Evolutionary conservation across 495 filamentous ascomycete genomes (phyloP).

Genomic region (Hapsidospora chrysogenum): DNA sequence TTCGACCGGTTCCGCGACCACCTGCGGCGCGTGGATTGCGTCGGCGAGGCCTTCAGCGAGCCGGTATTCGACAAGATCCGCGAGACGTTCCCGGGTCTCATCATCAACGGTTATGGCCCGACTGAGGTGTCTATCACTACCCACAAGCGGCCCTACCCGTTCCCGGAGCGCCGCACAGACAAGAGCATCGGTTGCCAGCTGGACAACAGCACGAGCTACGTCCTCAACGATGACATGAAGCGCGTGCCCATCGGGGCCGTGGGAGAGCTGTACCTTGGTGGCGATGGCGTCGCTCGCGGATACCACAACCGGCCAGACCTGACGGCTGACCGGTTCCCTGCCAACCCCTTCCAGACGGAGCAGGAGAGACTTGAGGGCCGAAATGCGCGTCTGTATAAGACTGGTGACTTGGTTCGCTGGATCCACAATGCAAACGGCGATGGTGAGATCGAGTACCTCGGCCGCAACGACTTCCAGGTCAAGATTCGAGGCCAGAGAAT

Average conservation of each 20-base stretch:
- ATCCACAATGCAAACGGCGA: too few relatives aligned
- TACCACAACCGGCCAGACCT: conserved; percentile 14
- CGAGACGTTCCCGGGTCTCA: not conserved
- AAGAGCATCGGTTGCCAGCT: not conserved
- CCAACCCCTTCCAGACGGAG: conserved; percentile 11
- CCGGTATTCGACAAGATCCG: not conserved
- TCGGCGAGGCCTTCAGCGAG: not conserved
- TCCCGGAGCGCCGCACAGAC: not conserved
- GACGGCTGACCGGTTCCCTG: conserved; percentile 15
- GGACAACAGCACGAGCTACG: conserved; percentile 10
- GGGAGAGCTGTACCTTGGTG: conserved; percentile 22
- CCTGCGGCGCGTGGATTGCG: not conserved
- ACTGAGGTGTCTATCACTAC: not conserved
- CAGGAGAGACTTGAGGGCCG: conserved; percentile 9
- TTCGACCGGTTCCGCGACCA: not conserved
- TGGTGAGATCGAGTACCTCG: conserved; percentile 19
- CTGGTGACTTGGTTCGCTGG: conserved; percentile 22
- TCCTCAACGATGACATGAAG: conserved; percentile 23
- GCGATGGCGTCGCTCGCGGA: conserved; percentile 14
- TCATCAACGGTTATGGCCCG: not conserved
- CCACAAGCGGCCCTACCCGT: not conserved
- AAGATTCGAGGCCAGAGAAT: conserved; percentile 37
- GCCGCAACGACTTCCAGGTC: conserved; percentile 30
- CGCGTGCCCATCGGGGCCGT: conserved; percentile 18
- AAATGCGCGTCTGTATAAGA: conserved; percentile 16